These are phyloP conservation scores for Camellia oleifera DNA, from an alignment of 179 eudicot genomes.

Conservation along the genomic window DNA sequence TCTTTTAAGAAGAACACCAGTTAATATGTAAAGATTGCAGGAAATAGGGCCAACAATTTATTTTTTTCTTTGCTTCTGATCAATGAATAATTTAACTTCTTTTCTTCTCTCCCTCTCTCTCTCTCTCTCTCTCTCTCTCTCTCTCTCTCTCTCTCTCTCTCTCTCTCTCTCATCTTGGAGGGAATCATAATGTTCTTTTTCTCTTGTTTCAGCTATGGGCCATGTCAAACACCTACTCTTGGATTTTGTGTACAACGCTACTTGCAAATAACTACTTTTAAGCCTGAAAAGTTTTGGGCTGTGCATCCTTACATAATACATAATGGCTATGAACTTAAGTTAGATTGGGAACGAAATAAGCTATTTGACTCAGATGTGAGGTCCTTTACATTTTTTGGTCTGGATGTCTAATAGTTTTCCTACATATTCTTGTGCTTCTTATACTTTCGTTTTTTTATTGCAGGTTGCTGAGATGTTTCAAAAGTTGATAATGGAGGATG, in stretches of 20 bases:
- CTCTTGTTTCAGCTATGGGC: constrained; percentile 74
- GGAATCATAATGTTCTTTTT: constrained; percentile 12
- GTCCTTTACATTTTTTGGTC: constrained; percentile 3
- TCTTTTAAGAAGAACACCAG: no score
- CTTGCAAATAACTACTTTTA: constrained; percentile 77
- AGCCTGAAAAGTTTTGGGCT: constrained; percentile 87
- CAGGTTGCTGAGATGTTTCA: constrained; percentile 85
- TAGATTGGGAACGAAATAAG: constrained; percentile 88
- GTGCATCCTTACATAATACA: constrained; percentile 73
- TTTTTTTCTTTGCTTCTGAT: neutral
- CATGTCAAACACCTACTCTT: constrained; percentile 98
- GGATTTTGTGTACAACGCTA: constrained; percentile 98
- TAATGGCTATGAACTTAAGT: constrained; percentile 78
- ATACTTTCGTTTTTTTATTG: neutral
- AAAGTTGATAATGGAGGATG: constrained; percentile 71
- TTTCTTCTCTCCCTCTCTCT: neutral
- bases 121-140: neutral
- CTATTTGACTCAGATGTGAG: constrained; percentile 88
- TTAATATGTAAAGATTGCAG: no score
- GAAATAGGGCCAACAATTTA: no score
- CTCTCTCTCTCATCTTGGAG: neutral
- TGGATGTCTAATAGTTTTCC: neutral
- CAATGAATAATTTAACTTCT: neutral
- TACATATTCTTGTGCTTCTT: no score
- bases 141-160: no score